Base-by-base conservation (phyloP, 345 rosid genomes). In the Lumnitzera littorea region DNA sequence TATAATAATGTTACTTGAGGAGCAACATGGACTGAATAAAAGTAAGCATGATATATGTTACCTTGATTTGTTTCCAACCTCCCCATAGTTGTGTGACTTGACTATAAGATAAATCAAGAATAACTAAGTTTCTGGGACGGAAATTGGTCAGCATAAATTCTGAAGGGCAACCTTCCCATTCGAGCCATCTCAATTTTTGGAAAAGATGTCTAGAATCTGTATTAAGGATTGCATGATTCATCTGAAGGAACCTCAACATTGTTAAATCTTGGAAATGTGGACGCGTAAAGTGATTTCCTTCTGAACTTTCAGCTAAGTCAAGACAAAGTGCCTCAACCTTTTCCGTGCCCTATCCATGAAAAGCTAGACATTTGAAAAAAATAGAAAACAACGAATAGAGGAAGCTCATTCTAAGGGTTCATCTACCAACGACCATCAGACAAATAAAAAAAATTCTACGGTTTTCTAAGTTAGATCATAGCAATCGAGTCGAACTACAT, bases 141-240 rank as follows among this genome's bases (percentile, higher is more conserved):
- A 56, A 11, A 5, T 56, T 36, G 16, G 14, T 3, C 11, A 48
- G 24, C 14, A n/a, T 29, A 56, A 56, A 36, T n/a, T 46, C 36
- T 4, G 48, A 29, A 2, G 24, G 0, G 0, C 48, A 36, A 24
- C 47, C 59, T 11, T 29, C 14, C 59, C 59, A 36, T 15, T 56
- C 48, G n/a, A 56, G 59, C 59, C 59, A 56, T 11, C 15, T 36
- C 31, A 56, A 56, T 10, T 41, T 36, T n/a, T 43, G 59, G 46
- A 56, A 10, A 56, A 31, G 47, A 48, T n/a, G 14, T 48, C 20
- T 56, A 0, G 31, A 56, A n/a, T 56, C 48, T n/a, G 24, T 48
- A 13, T 6, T 56, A 24, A 56, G 47, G 23, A n/a, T 24, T 36
- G 59, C 59, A 20, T 11, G 59, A 8, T 56, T 20, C 24, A 36